Percentiles rank a stretch among this genome's conserved stretches.
These are phyloP conservation scores for Penicillium parvum DNA, from an alignment of 495 filamentous ascomycete genomes.

Conservation along the genomic window DNA sequence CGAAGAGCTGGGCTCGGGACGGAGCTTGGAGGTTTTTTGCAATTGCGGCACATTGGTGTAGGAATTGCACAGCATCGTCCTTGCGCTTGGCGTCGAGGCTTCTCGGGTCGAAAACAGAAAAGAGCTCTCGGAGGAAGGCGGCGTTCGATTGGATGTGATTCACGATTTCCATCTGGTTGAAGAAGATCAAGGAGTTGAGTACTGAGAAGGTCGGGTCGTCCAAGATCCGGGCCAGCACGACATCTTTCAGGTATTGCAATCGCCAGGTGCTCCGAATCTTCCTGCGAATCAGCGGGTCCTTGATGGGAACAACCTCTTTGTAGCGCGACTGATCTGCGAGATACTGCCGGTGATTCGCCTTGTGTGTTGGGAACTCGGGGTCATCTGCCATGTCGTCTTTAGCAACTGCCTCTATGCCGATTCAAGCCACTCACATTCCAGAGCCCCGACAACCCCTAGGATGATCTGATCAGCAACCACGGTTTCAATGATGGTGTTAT, in stretches of 20 bases:
- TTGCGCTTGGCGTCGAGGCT: slow-evolving; percentile 64
- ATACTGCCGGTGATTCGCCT: slow-evolving; percentile 95
- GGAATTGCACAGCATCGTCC: slow-evolving; percentile 92
- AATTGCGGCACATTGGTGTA: slow-evolving; percentile 92
- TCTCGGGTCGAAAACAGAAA: slow-evolving; percentile 72
- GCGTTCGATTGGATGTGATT: slow-evolving; percentile 80
- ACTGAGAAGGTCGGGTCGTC: slow-evolving; percentile 98
- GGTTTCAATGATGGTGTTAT: slow-evolving; percentile 87
- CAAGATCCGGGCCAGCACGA: slow-evolving; percentile 90
- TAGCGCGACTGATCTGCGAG: slow-evolving; percentile 82
- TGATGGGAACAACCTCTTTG: slow-evolving; percentile 93
- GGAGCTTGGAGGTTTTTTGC: slow-evolving; percentile 89
- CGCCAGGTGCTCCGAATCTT: slow-evolving; percentile 97
- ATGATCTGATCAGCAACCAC: slow-evolving; percentile 87
- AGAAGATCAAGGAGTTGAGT: slow-evolving; percentile 96
- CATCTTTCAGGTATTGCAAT: slow-evolving; percentile 96
- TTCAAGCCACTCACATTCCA: slow-evolving; percentile 69
- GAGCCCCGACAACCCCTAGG: slow-evolving; percentile 87
- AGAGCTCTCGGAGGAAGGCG: slow-evolving; percentile 80
- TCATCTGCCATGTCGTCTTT: slow-evolving; percentile 55
- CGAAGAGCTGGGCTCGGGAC: slow-evolving; percentile 73
- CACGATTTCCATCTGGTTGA: slow-evolving; percentile 97
- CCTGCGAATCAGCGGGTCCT: slow-evolving; percentile 69
- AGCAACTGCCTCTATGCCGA: slow-evolving; percentile 6
- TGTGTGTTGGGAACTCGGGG: slow-evolving; percentile 97